Evolutionary conservation across 176 grass and related monocot genomes (phyloP), one percentile per base, ranked within the genome.

Genomic region (Eragrostis curvula): DNA sequence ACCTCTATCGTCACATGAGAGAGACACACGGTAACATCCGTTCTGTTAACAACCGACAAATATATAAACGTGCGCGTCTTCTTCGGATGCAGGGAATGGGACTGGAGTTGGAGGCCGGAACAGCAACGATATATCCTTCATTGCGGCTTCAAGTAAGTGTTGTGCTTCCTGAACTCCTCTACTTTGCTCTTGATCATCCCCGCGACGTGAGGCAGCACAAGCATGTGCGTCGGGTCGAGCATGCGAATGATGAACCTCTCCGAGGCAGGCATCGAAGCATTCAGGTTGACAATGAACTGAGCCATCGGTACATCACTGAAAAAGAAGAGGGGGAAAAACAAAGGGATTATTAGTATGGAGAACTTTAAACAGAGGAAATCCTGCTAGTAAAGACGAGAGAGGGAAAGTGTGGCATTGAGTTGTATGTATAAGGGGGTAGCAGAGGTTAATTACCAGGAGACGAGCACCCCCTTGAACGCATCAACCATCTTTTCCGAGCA

Each of bases 161-260:
- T 97, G 64, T 92, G 95, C 47, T 97, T 90, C 84, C 90, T 94
- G 66, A 97, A 97, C 73, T 94, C 92, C 0, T 85, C 36, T 14
- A 94, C 89, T 84, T 92, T 92, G 1, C 84, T 92, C 70, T 70
- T 85, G 75, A 97, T 97, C 75, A 87, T 92, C 12, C 67, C 83
- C 2, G 69, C 90, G 49, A 89, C 90, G 71, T 90, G 80, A 76
- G 92, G 88, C 70, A 94, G 92, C 74, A 97, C 92, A 83, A 97
- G 89, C 81, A 97, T 97, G 77, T 92, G 86, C 0, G 95, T 94
- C 64, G 61, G 73, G 46, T 94, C 95, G 43, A 97, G 92, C 57
- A 89, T 76, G 49, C 94, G 95, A 46, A 97, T 18, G 13, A 97
- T 97, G 83, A 97, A 94, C 80, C 63, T 94, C 5, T 97, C 92